Evolutionary conservation across 805 yeast species (phyloP).

Genomic region (Tanozyma kutaoensis): DNA sequence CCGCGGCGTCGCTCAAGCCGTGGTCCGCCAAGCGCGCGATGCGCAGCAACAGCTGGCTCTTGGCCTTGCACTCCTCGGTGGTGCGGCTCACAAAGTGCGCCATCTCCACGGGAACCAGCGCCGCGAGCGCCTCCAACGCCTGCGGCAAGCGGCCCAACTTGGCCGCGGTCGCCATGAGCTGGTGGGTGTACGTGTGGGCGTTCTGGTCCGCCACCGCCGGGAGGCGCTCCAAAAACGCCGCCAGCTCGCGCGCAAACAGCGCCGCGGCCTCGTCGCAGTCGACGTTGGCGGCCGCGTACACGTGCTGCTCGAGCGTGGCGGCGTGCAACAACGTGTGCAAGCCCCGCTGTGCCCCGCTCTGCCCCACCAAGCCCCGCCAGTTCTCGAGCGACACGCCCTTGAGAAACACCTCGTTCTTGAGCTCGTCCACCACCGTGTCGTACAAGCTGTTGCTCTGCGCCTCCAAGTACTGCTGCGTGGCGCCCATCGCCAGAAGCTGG

Average conservation of each 20-base stretch:
- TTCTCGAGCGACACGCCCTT: too few relatives aligned
- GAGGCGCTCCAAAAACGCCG: too few relatives aligned
- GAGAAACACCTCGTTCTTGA: slow-evolving; percentile 58
- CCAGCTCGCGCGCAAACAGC: too few relatives aligned
- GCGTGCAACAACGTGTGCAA: too few relatives aligned
- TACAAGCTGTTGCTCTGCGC: slow-evolving; percentile 48
- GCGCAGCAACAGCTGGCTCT: slow-evolving; percentile 25
- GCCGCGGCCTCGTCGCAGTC: too few relatives aligned
- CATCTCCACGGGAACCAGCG: slow-evolving; percentile 47
- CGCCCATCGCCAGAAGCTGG: slow-evolving; percentile 39
- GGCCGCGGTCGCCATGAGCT: slow-evolving; percentile 41
- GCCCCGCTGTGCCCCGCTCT: too few relatives aligned
- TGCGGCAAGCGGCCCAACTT: slow-evolving; percentile 49
- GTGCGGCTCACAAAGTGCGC: slow-evolving; percentile 49
- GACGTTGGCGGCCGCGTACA: slow-evolving; percentile 42
- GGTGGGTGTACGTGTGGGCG: slow-evolving; percentile 39
- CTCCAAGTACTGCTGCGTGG: slow-evolving; percentile 38
- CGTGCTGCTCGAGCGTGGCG: slow-evolving; percentile 42
- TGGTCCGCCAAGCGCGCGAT: slow-evolving; percentile 12
- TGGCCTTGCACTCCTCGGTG: slow-evolving; percentile 49
- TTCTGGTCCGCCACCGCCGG: too few relatives aligned
- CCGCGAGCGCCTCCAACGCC: slow-evolving; percentile 39
- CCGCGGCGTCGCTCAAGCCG: slow-evolving; percentile 33
- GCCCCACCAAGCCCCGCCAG: too few relatives aligned
- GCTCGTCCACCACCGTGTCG: slow-evolving; percentile 65